Conservation (phyloP, 1,284 basidiomycete genomes). For the Trametes sp. region DNA sequence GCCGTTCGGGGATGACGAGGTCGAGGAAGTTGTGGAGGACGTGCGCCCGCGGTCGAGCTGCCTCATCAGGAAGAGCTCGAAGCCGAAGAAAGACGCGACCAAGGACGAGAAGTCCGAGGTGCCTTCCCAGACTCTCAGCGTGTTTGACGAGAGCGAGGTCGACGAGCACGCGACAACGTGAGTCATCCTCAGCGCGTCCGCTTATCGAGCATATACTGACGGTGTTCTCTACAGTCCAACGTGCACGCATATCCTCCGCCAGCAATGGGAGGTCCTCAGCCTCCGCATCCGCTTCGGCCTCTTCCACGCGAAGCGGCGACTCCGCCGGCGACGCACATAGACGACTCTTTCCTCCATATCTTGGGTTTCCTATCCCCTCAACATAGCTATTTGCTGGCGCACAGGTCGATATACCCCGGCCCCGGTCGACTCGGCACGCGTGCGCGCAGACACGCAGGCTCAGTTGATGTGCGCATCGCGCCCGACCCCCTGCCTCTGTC, state of each 20-base stretch:
- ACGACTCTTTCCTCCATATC: slow-evolving; percentile 7
- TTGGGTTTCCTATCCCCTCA: not conserved
- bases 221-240: slow-evolving; percentile 50
- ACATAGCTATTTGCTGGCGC: slow-evolving; percentile 23
- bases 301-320: slow-evolving; percentile 60
- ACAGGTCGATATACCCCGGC: slow-evolving; percentile 23
- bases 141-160: slow-evolving; percentile 23
- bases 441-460: slow-evolving; percentile 28
- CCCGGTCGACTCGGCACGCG: slow-evolving; percentile 31
- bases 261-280: slow-evolving; percentile 65
- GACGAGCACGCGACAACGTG: slow-evolving; percentile 47
- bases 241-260: slow-evolving; percentile 57
- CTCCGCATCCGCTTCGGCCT: slow-evolving; percentile 62
- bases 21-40: slow-evolving; percentile 28
- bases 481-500: slow-evolving; percentile 5
- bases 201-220: slow-evolving; percentile 12
- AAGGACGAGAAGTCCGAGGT: slow-evolving; percentile 25
- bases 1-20: slow-evolving; percentile 34
- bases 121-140: slow-evolving; percentile 26
- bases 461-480: slow-evolving; percentile 28
- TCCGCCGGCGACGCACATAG: slow-evolving; percentile 33
- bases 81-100: slow-evolving; percentile 26
- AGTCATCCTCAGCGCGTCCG: slow-evolving; percentile 1
- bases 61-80: slow-evolving; percentile 28
- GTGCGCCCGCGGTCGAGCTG: slow-evolving; percentile 21